Conservation (phyloP, 352 stramenopile species). For the Stephanocyclus meneghinianus region DNA sequence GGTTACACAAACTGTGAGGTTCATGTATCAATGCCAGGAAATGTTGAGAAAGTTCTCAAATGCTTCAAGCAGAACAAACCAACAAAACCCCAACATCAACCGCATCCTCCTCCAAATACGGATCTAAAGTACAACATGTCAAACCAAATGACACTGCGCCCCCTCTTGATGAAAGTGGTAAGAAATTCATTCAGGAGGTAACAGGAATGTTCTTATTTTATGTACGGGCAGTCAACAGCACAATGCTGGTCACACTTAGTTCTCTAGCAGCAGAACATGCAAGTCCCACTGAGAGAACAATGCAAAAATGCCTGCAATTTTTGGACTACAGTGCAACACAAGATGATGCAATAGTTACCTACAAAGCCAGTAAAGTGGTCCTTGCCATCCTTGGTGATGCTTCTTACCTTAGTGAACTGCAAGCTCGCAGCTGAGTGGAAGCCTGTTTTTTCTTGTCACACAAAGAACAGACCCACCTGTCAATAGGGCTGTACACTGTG, state of each 20-base stretch:
- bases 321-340: not conserved
- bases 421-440: not conserved
- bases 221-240: too few species aligned
- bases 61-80: constrained; percentile 5
- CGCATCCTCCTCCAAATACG: constrained; percentile 1
- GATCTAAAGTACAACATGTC: constrained; percentile 8
- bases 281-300: constrained; percentile 1
- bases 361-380: too few species aligned
- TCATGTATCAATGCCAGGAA: constrained; percentile 39
- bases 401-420: not conserved
- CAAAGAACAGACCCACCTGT: not conserved
- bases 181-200: constrained; percentile 4
- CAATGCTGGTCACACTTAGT: not conserved
- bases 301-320: not conserved
- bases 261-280: constrained; percentile 4
- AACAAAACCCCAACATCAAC: not conserved
- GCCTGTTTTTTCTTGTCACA: not conserved
- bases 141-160: not conserved
- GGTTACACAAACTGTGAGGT: constrained; percentile 33
- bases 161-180: not conserved
- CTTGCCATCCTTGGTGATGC: too few species aligned
- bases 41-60: constrained; percentile 15
- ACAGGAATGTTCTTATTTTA: too few species aligned
- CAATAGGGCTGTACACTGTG: constrained; percentile 1
- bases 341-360: not conserved